Base-by-base conservation (phyloP, 495 filamentous ascomycete genomes). In the Daldinia bambusicola region DNA sequence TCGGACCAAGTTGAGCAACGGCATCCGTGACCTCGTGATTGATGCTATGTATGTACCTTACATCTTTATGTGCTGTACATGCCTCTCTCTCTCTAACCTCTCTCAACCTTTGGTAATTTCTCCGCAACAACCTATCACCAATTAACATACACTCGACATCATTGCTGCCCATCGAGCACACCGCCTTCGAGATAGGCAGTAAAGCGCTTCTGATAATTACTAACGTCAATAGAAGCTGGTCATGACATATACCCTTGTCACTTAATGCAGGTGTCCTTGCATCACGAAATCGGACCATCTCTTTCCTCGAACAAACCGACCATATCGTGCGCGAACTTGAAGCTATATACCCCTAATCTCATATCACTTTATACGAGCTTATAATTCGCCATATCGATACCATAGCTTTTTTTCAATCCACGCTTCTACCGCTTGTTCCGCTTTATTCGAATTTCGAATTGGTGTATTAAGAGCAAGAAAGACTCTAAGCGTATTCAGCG, bases 71-170 rank as follows among this genome's bases (percentile, higher is more conserved):
- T 22, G 18, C 55, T 38, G 55, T 57, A 57, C 55, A 56, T 56
- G 22, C 48, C 55, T 57, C 22, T 69, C 31, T 20, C 63, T 67
- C 59, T 71, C 18, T 20, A 26, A 22, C 40, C 12, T 55, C 26
- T 26, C 26, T 26, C 26, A 26, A 48, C 63, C 59, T 43, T 70
- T 69, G 9, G 18, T 50, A 58, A 58, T 61, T 62, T 74, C 71
- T 66, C 71, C 72, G 61, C 72, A 71, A 69, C 69, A 45, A 69
- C 71, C 66, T 67, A 66, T 75, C 77, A 77, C 67, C 75, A 79
- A 72, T 80, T 56, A 48, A 58, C 55, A 57, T 52, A 37, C 18
- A 18, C 45, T 73, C 57, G 55, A 48, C 57, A 55, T 63, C 65
- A 65, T 66, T 66, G 61, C 34, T 65, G 61, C 66, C 70, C 70